Evolutionary conservation across 371 early-diverging fungal species (phyloP).

Genomic region (Paramicrosporidium saccamoebae): DNA sequence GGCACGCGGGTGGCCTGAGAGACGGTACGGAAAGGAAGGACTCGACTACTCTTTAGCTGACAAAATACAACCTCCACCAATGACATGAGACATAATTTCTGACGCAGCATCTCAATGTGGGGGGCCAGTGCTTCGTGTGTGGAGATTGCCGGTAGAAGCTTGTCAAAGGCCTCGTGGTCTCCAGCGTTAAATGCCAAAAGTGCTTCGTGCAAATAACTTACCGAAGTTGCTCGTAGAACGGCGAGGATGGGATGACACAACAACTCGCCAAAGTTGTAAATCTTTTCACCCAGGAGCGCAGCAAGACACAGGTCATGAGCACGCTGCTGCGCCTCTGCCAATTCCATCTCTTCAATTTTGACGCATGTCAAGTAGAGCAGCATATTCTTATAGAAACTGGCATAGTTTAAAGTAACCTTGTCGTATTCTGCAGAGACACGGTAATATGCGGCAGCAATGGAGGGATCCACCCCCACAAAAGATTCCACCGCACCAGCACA

Average conservation of each 20-base stretch:
- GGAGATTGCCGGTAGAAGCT: constrained; percentile 11
- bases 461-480: constrained; percentile 44
- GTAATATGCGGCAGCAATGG: constrained; percentile 69
- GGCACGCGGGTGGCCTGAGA: constrained; percentile 54
- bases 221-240: constrained; percentile 27
- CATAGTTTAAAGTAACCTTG: constrained; percentile 25
- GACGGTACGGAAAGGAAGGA: constrained; percentile 43
- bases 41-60: constrained; percentile 24
- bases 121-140: constrained; percentile 31
- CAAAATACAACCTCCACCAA: constrained; percentile 66
- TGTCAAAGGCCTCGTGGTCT: constrained; percentile 63
- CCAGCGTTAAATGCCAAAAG: constrained; percentile 76
- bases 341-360: constrained; percentile 30
- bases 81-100: constrained; percentile 86
- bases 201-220: constrained; percentile 51
- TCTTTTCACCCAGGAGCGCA: constrained; percentile 65
- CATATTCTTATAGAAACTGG: constrained; percentile 72
- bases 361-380: constrained; percentile 70
- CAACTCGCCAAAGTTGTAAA: constrained; percentile 95
- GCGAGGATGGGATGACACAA: constrained; percentile 78
- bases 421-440: constrained; percentile 77
- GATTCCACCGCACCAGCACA: constrained; percentile 45
- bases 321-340: constrained; percentile 32
- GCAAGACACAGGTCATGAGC: constrained; percentile 67
- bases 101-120: constrained; percentile 29